Evolutionary conservation across 2,329 filamentous ascomycete species (phyloP).

Genomic region (Coniochaeta hoffmannii): DNA sequence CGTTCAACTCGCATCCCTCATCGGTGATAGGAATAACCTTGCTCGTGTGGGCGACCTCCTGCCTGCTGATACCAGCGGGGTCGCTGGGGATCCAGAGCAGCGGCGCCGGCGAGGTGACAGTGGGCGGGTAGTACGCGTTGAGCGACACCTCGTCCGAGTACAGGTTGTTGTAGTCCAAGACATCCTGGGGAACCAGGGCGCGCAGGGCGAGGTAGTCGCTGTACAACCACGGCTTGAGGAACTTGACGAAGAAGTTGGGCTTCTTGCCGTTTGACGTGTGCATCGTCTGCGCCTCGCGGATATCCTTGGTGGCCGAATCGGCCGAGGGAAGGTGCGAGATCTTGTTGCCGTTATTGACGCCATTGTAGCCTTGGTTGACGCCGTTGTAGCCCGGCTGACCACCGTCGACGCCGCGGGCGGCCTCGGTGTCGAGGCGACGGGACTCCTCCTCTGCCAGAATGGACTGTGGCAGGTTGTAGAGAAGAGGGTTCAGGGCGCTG

Average conservation of each 20-base stretch:
- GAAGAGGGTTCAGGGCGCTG: conserved; percentile 64
- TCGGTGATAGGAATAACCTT: conserved; percentile 74
- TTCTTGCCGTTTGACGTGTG: conserved; percentile 28
- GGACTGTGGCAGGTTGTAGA: conserved; percentile 75
- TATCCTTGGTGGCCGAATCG: conserved; percentile 9
- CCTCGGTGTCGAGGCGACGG: conserved; percentile 17
- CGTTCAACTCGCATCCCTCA: conserved; percentile 62
- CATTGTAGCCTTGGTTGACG: conserved; percentile 13
- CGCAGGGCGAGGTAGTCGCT: conserved; percentile 65
- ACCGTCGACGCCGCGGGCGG: conserved; percentile 8
- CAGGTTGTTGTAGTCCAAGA: conserved; percentile 35
- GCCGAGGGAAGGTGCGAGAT: neutral
- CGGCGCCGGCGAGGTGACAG: conserved; percentile 54
- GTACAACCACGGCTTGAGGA: conserved; percentile 72
- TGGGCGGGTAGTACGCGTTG: conserved; percentile 68
- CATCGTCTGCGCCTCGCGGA: neutral
- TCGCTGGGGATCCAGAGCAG: conserved; percentile 84
- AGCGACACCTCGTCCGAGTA: conserved; percentile 56
- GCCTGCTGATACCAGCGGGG: conserved; percentile 62
- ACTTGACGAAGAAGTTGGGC: conserved; percentile 55
- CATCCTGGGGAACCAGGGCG: conserved; percentile 55
- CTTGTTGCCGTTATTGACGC: neutral
- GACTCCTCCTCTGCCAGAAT: conserved; percentile 41
- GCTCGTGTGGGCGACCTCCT: conserved; percentile 68
- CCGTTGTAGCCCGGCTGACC: conserved; percentile 7